Conservation (phyloP, 2,329 filamentous ascomycete species). For the Pseudogymnoascus sp. region DNA sequence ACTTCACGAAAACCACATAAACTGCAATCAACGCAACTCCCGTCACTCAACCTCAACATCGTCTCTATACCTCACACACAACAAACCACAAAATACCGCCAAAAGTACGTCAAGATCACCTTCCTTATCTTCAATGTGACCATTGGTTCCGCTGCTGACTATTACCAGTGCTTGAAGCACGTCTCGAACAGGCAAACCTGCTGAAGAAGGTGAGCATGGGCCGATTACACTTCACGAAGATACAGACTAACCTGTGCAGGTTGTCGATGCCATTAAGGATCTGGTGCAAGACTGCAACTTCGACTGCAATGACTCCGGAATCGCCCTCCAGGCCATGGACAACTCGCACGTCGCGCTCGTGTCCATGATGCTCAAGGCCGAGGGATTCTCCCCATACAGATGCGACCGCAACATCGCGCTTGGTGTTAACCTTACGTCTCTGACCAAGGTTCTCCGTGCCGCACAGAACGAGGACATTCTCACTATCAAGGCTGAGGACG, state of each 20-base stretch:
- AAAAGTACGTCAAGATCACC: constrained; percentile 9
- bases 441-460: constrained; percentile 94
- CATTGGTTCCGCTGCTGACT: not conserved
- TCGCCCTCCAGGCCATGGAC: constrained; percentile 98
- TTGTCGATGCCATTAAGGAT: constrained; percentile 98
- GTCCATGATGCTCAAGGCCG: constrained; percentile 96
- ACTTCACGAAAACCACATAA: constrained; percentile 8
- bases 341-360: constrained; percentile 99
- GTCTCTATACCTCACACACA: constrained; percentile 4
- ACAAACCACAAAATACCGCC: constrained; percentile 5
- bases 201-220: constrained; percentile 75
- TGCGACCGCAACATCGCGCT: constrained; percentile 99
- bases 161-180: constrained; percentile 77
- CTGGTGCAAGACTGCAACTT: constrained; percentile 99
- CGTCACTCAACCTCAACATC: constrained; percentile 3
- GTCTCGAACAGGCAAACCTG: constrained; percentile 85
- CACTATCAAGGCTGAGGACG: constrained; percentile 95
- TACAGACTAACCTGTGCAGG: constrained; percentile 45
- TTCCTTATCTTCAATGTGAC: not conserved
- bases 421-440: constrained; percentile 90
- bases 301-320: constrained; percentile 99
- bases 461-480: constrained; percentile 92
- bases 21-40: constrained; percentile 4
- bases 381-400: constrained; percentile 89
- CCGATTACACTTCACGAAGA: not conserved